These are phyloP conservation scores for Pascua guehoae DNA, from an alignment of 1,284 basidiomycete species.

Conservation along the genomic window DNA sequence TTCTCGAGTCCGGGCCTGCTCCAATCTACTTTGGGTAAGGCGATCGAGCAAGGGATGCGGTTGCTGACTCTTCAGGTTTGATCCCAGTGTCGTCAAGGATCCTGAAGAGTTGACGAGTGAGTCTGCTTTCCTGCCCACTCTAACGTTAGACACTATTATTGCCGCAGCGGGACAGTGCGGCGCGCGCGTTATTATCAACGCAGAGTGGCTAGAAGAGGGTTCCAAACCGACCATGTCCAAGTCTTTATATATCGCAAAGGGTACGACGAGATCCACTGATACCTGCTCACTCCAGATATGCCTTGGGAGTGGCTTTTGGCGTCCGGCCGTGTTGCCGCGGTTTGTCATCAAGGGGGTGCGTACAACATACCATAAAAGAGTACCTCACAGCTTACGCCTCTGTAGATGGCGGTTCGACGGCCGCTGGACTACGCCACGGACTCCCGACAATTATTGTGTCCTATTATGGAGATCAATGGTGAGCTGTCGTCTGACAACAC, in stretches of 20 bases:
- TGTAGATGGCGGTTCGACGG: slow-evolving; percentile 60
- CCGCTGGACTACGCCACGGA: slow-evolving; percentile 61
- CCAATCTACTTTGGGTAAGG: slow-evolving; percentile 61
- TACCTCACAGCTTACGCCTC: background rate
- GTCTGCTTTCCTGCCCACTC: background rate
- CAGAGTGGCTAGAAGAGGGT: slow-evolving; percentile 62
- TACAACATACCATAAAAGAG: background rate
- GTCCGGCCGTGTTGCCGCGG: slow-evolving; percentile 56
- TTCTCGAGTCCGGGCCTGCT: slow-evolving; percentile 55
- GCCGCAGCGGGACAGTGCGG: slow-evolving; percentile 57
- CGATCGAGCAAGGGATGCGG: too few relatives aligned
- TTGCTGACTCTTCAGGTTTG: slow-evolving; percentile 51
- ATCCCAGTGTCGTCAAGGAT: slow-evolving; percentile 62
- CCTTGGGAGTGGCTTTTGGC: slow-evolving; percentile 71
- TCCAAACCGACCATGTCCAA: slow-evolving; percentile 49
- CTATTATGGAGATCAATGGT: slow-evolving; percentile 65
- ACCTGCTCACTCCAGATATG: slow-evolving; percentile 48
- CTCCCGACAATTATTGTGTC: slow-evolving; percentile 64
- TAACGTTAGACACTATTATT: slow-evolving; percentile 55
- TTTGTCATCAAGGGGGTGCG: slow-evolving; percentile 63
- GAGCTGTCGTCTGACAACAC: slow-evolving; percentile 21
- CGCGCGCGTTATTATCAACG: slow-evolving; percentile 59
- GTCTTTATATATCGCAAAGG: slow-evolving; percentile 58
- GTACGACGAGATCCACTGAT: slow-evolving; percentile 8
- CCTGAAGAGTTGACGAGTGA: slow-evolving; percentile 50